phyloP scores from a whole-genome alignment of 1,284 basidiomycete species.

The Puccinia coronata region DNA sequence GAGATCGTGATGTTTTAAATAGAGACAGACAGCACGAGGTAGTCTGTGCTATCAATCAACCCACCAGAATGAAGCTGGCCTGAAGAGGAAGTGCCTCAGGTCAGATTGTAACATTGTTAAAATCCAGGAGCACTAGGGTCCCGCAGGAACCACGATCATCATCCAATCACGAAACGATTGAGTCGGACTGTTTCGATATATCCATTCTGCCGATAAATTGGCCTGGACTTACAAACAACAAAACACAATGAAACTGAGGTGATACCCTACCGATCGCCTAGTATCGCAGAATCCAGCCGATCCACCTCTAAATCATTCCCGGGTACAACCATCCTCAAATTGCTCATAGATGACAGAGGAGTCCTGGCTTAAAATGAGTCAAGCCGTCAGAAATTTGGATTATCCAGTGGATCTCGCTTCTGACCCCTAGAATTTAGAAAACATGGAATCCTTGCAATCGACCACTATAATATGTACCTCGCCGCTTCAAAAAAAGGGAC shows the following conservation, averaged over 20 bases:
- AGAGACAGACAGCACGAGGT: slow-evolving; percentile 4
- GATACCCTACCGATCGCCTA: slow-evolving; percentile 4
- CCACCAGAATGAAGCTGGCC: neutral
- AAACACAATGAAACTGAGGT: neutral
- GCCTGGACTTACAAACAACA: neutral
- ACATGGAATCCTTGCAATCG: neutral
- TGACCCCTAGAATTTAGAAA: neutral
- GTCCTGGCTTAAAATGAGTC: neutral
- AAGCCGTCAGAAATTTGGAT: neutral
- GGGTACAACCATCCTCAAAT: neutral
- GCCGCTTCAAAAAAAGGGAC: neutral
- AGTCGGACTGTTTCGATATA: neutral
- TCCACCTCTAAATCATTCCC: too few species aligned
- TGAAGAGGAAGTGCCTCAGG: neutral
- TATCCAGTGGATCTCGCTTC: neutral
- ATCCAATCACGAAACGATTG: neutral
- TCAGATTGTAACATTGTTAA: neutral
- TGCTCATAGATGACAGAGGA: neutral
- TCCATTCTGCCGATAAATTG: slow-evolving; percentile 1
- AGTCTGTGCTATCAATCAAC: neutral
- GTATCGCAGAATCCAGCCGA: too few species aligned
- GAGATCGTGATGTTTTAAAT: neutral
- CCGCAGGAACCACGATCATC: slow-evolving; percentile 3
- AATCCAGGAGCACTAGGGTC: neutral
- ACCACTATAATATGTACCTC: neutral